These are phyloP conservation scores for Suillus placidus DNA, from an alignment of 768 basidiomycete species.

Conservation along the genomic window DNA sequence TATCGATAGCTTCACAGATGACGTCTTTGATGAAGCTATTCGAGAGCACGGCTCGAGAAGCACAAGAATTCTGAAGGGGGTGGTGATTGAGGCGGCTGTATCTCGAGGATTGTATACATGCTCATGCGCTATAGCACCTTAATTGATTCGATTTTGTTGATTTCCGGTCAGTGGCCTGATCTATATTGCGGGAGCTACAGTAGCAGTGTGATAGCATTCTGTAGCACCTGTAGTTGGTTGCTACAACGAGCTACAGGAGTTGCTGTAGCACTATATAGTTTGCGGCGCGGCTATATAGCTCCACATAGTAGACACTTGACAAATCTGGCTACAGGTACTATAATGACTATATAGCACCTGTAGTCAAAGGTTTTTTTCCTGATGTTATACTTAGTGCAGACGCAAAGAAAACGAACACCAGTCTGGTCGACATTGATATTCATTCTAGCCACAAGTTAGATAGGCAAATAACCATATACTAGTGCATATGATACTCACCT, in stretches of 20 bases:
- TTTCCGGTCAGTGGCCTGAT: neutral
- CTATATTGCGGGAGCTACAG: neutral
- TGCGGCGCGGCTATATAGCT: neutral
- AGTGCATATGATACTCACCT: no score
- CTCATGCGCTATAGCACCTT: neutral
- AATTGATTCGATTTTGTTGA: conserved; percentile 1
- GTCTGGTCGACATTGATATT: no score
- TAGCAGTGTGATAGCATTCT: no score
- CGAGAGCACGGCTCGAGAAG: conserved; percentile 4
- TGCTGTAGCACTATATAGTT: neutral
- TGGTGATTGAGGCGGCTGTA: neutral
- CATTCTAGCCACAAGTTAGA: no score
- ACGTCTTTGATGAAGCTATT: conserved; percentile 2
- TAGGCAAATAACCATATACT: no score
- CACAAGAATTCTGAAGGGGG: conserved; percentile 1
- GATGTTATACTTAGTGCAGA: conserved; percentile 3
- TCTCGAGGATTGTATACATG: neutral
- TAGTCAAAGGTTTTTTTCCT: neutral
- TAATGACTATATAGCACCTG: neutral
- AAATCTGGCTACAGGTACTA: neutral
- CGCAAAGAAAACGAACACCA: neutral
- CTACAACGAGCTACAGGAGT: conserved; percentile 3
- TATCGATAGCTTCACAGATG: neutral
- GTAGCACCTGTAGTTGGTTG: conserved; percentile 3
- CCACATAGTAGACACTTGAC: neutral